Evolutionary conservation across 2,329 filamentous ascomycete species (phyloP).

Genomic region (Colletotrichum chlorophyti): DNA sequence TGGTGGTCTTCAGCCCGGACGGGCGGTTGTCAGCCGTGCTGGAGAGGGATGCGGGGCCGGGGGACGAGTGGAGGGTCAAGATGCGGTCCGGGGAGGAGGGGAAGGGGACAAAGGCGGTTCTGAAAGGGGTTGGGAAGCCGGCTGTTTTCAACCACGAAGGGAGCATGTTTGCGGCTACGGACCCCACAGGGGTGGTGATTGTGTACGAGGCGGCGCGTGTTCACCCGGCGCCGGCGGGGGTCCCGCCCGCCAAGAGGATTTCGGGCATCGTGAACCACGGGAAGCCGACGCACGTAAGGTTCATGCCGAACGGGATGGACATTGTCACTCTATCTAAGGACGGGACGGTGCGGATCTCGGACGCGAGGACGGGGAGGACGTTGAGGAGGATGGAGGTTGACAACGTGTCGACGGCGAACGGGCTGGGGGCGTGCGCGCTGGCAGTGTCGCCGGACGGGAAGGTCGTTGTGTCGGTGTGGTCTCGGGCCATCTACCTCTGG

Average conservation of each 20-base stretch:
- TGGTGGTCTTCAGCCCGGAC: constrained; percentile 7
- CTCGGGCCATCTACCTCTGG: constrained; percentile 46
- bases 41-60: neutral
- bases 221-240: neutral
- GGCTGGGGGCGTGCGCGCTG: constrained; percentile 39
- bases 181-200: neutral
- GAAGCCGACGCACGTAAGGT: constrained; percentile 46
- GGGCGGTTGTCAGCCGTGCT: neutral
- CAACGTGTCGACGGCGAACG: constrained; percentile 27
- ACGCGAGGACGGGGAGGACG: constrained; percentile 40
- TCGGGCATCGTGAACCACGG: constrained; percentile 44
- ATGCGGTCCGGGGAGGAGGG: neutral
- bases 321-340: constrained; percentile 46
- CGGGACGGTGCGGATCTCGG: constrained; percentile 45
- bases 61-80: constrained; percentile 2
- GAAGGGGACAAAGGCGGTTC: neutral
- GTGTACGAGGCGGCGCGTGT: constrained; percentile 11
- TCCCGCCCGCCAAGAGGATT: constrained; percentile 26
- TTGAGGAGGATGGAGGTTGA: constrained; percentile 44
- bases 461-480: constrained; percentile 47
- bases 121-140: neutral
- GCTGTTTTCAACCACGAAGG: constrained; percentile 6
- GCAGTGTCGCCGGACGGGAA: constrained; percentile 41
- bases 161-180: constrained; percentile 8
- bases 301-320: constrained; percentile 36